Evolutionary conservation across 2,329 filamentous ascomycete genomes (phyloP).

Genomic region (Pestalotiopsis sp.): DNA sequence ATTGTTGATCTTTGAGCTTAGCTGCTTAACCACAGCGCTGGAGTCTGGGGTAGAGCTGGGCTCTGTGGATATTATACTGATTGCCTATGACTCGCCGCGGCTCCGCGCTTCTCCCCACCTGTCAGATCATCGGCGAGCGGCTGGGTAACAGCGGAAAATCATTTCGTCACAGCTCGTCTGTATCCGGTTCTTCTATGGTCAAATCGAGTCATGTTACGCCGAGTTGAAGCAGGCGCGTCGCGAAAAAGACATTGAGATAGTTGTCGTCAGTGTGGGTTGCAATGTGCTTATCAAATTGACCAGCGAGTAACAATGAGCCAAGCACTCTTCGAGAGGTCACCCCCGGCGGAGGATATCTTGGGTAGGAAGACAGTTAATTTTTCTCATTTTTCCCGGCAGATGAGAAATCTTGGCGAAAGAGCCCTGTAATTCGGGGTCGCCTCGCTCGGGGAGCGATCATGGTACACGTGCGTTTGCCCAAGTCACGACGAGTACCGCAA

Average conservation of each 20-base stretch:
- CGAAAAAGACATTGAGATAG: neutral
- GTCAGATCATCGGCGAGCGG: neutral
- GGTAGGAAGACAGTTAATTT: too few relatives aligned
- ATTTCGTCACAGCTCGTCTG: neutral
- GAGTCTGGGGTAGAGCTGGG: neutral
- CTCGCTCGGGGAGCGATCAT: neutral
- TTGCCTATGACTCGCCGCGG: neutral
- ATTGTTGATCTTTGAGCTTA: neutral
- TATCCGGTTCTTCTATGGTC: neutral
- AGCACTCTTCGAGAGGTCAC: neutral
- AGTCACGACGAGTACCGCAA: neutral
- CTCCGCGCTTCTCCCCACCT: neutral
- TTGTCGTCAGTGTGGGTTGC: neutral
- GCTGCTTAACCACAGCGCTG: neutral
- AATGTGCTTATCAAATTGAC: neutral
- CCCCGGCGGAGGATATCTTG: neutral
- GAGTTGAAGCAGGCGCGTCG: neutral
- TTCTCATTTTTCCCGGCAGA: neutral
- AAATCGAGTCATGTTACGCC: neutral
- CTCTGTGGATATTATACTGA: neutral
- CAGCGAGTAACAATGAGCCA: neutral
- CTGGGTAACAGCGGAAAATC: neutral
- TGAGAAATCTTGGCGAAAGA: neutral
- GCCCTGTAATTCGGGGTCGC: neutral
- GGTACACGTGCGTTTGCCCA: neutral